Conservation (phyloP, 1,284 basidiomycete genomes). For the Marasmius fiardii region DNA sequence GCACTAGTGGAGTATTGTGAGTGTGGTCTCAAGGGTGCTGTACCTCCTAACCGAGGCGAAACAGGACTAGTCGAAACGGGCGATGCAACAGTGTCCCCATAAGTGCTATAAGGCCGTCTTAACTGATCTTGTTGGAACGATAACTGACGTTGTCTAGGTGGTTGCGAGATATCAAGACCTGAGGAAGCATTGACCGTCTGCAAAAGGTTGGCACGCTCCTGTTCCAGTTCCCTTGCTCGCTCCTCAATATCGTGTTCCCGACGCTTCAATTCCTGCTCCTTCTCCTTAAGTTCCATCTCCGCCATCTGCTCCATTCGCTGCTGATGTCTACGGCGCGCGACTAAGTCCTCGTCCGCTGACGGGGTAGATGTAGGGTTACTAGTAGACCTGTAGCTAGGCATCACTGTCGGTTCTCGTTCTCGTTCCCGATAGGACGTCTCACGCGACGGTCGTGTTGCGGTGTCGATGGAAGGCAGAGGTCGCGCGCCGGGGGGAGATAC, state of each 20-base stretch:
- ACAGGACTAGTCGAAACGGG: neutral
- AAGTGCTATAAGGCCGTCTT: neutral
- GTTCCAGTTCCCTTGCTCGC: constrained; percentile 50
- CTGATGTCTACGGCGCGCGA: constrained; percentile 37
- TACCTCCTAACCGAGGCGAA: neutral
- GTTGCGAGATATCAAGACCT: constrained; percentile 14
- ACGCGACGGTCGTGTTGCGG: constrained; percentile 12
- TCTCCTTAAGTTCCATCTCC: constrained; percentile 48
- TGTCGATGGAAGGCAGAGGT: constrained; percentile 10
- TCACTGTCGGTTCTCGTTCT: neutral
- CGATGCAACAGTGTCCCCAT: constrained; percentile 3
- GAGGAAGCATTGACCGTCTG: constrained; percentile 7
- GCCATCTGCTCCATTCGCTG: constrained; percentile 47
- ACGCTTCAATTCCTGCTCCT: constrained; percentile 47
- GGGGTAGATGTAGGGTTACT: constrained; percentile 1
- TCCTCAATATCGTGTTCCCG: constrained; percentile 59
- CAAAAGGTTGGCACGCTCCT: constrained; percentile 40
- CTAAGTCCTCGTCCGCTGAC: constrained; percentile 24
- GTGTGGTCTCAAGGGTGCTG: constrained; percentile 9
- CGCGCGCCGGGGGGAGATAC: constrained; percentile 24
- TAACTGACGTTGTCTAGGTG: constrained; percentile 31
- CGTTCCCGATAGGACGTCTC: constrained; percentile 4
- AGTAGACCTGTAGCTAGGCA: neutral
- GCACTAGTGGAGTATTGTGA: constrained; percentile 40
- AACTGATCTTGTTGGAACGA: constrained; percentile 28